Conservation (phyloP, 306 rosid species). For the Trichosanthes cucumerina region DNA sequence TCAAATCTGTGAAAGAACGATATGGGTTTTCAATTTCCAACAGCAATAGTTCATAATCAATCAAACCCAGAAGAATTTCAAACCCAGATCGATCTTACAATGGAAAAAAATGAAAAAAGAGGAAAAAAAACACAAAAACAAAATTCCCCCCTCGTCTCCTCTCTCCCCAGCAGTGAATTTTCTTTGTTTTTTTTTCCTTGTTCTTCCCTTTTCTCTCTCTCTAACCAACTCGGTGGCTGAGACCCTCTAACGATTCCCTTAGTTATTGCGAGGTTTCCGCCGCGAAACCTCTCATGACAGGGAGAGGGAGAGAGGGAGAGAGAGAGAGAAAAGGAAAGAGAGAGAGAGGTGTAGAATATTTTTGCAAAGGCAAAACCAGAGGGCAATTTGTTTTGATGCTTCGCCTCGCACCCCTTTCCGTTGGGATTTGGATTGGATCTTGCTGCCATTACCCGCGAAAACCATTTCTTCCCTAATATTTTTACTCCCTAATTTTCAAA, state of each 20-base stretch:
- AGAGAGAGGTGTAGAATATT: neutral
- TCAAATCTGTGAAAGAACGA: slow-evolving; percentile 6
- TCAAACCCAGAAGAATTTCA: neutral
- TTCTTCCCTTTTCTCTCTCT: neutral
- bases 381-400: neutral
- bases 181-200: neutral
- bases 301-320: neutral
- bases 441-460: neutral
- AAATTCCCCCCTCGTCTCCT: neutral
- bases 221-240: neutral
- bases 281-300: neutral
- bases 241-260: slow-evolving; percentile 2
- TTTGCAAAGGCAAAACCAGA: neutral
- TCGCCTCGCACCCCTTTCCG: neutral
- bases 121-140: neutral
- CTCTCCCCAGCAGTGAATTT: neutral
- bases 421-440: neutral
- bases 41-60: neutral
- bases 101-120: neutral
- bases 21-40: neutral
- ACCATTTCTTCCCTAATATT: neutral
- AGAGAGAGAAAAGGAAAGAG: neutral
- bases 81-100: slow-evolving; percentile 1
- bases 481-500: too few species aligned
- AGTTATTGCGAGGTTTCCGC: slow-evolving; percentile 4